phyloP scores from a whole-genome alignment of 768 basidiomycete genomes.

The Crassisporium funariophilum region DNA sequence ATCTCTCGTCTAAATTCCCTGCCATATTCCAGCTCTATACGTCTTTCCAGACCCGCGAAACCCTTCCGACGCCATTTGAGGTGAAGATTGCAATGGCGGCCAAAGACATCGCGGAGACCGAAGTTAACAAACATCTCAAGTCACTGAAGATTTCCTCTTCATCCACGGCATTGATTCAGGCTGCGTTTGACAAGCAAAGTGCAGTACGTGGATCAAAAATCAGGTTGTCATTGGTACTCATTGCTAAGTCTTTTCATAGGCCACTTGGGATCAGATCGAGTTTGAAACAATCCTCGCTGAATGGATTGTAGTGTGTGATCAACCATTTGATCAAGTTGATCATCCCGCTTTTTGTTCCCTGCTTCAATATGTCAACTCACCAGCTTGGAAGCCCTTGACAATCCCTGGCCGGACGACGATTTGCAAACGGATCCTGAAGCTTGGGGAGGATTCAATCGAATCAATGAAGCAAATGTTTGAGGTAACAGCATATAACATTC shows the following conservation, averaged over 20 bases:
- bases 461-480: conserved; percentile 3
- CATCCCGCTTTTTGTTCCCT: conserved; percentile 6
- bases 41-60: neutral
- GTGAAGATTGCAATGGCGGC: conserved; percentile 8
- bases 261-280: conserved; percentile 15
- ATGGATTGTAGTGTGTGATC: conserved; percentile 15
- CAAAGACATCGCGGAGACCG: neutral
- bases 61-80: conserved; percentile 7
- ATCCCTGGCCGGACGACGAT: conserved; percentile 7
- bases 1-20: conserved; percentile 2
- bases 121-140: neutral
- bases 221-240: too few relatives aligned
- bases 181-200: conserved; percentile 1
- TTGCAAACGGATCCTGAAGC: conserved; percentile 14
- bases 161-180: too few relatives aligned
- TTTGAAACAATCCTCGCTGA: conserved; percentile 13
- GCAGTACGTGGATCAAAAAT: too few relatives aligned
- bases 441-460: conserved; percentile 17
- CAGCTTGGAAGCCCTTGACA: neutral
- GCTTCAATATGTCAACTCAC: conserved; percentile 3
- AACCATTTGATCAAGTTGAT: conserved; percentile 19
- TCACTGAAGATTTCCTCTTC: neutral
- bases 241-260: conserved; percentile 9
- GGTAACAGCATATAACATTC: too few relatives aligned
- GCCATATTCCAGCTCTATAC: conserved; percentile 9